Base-by-base conservation (phyloP, 106 monocot genomes). In the Iris macrosiphon region DNA sequence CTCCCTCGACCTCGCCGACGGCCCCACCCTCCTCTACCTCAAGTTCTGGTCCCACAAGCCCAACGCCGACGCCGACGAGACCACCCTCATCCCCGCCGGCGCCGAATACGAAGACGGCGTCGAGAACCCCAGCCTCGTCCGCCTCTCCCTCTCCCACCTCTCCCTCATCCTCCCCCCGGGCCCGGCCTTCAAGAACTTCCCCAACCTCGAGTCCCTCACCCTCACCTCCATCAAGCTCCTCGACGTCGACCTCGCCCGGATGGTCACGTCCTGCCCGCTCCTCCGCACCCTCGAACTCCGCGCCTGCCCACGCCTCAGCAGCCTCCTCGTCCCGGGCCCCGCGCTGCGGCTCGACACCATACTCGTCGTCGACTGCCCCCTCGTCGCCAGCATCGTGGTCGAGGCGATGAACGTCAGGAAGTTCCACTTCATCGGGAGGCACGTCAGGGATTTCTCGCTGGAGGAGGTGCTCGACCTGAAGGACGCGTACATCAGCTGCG, bases 371-470 rank as follows among this genome's bases (percentile, higher is more conserved):
- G 63, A 69, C 50, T 75, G 75, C 50, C 24, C 49, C 17, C 49
- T 56, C 41, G 63, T 48, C 14, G 29, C 40, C 6, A 63, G 51
- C 33, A 38, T 75, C 15, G 32, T 35, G 0, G 54, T 75, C 2
- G 31, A 55, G 4, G 40, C 54, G 2, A 33, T 62, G 3, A 57
- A 51, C 47, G 63, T 75, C 41, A 61, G 55, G 0, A 62, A 62
- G 7, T 68, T 75, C 41, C 74, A 55, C n/a, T 75, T 75, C 55
- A 67, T 61, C 17, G 74, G 74, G 6, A n/a, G 21, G 10, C 54
- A 49, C 11, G 49, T 69, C 48, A 62, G 20, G 12, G 41, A 31
- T 49, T 52, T 53, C 53, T 14, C 13, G 17, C 40, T 70, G 14
- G 22, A 44, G 14, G 24, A 25, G 35, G 11, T 43, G 9, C 10